phyloP scores from a whole-genome alignment of 768 basidiomycete genomes.

The Lentinula sp. region DNA sequence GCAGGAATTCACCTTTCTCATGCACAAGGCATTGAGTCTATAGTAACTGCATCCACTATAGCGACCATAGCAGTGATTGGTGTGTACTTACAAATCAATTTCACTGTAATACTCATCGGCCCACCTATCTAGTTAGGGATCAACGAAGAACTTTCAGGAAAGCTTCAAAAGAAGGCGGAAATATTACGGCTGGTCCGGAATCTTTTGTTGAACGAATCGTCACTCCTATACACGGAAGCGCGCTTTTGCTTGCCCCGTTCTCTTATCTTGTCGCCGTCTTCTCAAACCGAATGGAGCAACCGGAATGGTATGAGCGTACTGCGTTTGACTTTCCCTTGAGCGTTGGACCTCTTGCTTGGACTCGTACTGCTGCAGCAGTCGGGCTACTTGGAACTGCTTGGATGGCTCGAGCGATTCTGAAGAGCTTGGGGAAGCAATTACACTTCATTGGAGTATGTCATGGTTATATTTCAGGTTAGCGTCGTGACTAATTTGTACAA shows the following conservation, averaged over 20 bases:
- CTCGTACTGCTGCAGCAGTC: slow-evolving; percentile 18
- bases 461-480: background rate
- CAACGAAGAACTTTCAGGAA: background rate
- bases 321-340: slow-evolving; percentile 17
- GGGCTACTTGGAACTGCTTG: slow-evolving; percentile 15
- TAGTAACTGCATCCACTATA: slow-evolving; percentile 9
- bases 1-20: slow-evolving; percentile 18
- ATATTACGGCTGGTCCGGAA: slow-evolving; percentile 10
- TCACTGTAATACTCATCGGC: background rate
- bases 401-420: slow-evolving; percentile 8
- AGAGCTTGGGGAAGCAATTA: slow-evolving; percentile 20
- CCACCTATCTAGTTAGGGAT: background rate
- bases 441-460: slow-evolving; percentile 24
- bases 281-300: slow-evolving; percentile 24
- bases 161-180: slow-evolving; percentile 11
- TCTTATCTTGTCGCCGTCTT: slow-evolving; percentile 20
- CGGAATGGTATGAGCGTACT: slow-evolving; percentile 24
- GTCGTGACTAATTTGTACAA: background rate
- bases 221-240: slow-evolving; percentile 19
- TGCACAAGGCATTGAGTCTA: slow-evolving; percentile 16
- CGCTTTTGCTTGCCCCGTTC: slow-evolving; percentile 17
- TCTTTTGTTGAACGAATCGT: slow-evolving; percentile 20
- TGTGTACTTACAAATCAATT: background rate
- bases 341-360: slow-evolving; percentile 16
- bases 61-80: background rate